phyloP scores from a whole-genome alignment of 2,329 filamentous ascomycete genomes.

The Aspergillus tanneri region DNA sequence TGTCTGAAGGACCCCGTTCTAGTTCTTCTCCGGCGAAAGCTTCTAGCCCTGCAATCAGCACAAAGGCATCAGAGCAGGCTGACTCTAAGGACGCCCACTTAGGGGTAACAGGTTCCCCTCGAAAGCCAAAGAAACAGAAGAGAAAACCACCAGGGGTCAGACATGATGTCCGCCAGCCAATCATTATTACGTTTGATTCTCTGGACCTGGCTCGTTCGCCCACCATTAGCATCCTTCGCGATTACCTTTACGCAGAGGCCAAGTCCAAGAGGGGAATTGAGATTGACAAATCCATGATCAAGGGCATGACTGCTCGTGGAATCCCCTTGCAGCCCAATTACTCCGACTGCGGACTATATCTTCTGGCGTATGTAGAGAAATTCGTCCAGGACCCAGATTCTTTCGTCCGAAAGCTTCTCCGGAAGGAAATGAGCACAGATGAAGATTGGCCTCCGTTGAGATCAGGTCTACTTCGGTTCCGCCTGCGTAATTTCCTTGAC shows the following conservation, averaged over 20 bases:
- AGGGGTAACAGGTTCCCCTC: constrained; percentile 10
- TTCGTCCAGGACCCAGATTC: constrained; percentile 73
- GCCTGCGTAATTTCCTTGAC: constrained; percentile 67
- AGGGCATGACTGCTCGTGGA: constrained; percentile 67
- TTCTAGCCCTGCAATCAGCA: constrained; percentile 14
- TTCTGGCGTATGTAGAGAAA: constrained; percentile 79
- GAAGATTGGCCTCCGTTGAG: constrained; percentile 56
- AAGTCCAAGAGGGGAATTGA: constrained; percentile 57
- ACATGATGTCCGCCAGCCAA: constrained; percentile 56
- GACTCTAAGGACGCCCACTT: constrained; percentile 13
- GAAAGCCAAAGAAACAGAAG: constrained; percentile 22
- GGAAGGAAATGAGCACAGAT: constrained; percentile 59
- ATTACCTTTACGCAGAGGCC: constrained; percentile 75
- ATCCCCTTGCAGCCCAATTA: constrained; percentile 81
- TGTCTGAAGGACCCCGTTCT: too few species aligned
- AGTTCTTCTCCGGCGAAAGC: constrained; percentile 16
- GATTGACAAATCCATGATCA: constrained; percentile 47
- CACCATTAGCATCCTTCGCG: constrained; percentile 67
- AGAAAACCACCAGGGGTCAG: constrained; percentile 38
- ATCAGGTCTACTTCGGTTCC: constrained; percentile 59
- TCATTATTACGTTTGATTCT: constrained; percentile 86
- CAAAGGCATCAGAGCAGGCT: constrained; percentile 13
- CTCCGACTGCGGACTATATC: constrained; percentile 84
- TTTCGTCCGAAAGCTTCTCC: constrained; percentile 67
- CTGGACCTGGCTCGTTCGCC: constrained; percentile 63